phyloP scores from a whole-genome alignment of 495 filamentous ascomycete genomes.

The Annulohypoxylon stygium region DNA sequence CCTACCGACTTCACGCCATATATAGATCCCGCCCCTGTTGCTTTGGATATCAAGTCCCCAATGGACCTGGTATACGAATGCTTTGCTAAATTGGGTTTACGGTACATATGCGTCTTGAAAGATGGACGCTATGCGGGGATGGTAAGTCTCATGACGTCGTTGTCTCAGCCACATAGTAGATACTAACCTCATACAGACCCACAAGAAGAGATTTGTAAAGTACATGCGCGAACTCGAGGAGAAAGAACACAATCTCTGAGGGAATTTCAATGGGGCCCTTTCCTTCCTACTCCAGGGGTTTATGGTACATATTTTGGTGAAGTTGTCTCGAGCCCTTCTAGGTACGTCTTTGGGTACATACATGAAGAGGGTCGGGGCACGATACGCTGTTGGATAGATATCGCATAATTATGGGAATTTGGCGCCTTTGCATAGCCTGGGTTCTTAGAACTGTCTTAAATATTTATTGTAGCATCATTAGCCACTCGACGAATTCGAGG shows the following conservation, averaged over 20 bases:
- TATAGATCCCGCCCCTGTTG: constrained; percentile 91
- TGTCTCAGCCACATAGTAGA: constrained; percentile 7
- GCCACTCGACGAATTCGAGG: not conserved
- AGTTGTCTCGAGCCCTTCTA: not conserved
- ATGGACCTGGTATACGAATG: constrained; percentile 98
- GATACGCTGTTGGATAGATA: not conserved
- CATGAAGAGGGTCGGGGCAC: not conserved
- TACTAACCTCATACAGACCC: constrained; percentile 65
- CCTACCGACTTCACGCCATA: constrained; percentile 88
- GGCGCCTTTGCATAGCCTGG: constrained; percentile 16
- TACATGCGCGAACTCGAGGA: constrained; percentile 87
- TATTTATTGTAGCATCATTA: constrained; percentile 7
- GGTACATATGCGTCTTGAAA: constrained; percentile 90
- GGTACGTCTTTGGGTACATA: not conserved
- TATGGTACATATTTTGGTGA: constrained; percentile 21
- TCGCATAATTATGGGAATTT: constrained; percentile 18
- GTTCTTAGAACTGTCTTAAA: not conserved
- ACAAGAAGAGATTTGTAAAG: constrained; percentile 98
- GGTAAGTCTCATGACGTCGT: constrained; percentile 62
- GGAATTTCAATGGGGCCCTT: not conserved
- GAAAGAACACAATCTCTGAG: constrained; percentile 56
- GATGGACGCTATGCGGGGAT: constrained; percentile 90
- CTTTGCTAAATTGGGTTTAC: constrained; percentile 92
- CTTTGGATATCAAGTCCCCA: constrained; percentile 88
- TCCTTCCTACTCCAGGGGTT: constrained; percentile 4